Evolutionary conservation across 345 rosid genomes (phyloP).

Genomic region (Eucalyptus pauciflora): DNA sequence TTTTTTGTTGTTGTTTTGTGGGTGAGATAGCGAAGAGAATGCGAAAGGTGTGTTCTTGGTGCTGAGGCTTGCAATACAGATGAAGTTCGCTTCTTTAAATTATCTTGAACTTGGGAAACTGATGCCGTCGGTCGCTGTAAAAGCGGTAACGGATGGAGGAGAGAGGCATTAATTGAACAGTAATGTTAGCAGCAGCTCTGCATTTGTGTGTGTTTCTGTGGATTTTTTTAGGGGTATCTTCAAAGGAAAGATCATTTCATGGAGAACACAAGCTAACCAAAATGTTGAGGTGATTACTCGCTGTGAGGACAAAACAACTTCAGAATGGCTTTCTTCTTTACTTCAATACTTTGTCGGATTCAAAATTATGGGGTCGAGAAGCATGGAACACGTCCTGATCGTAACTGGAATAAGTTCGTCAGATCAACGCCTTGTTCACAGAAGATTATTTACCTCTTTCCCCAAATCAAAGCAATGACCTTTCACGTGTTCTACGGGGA

Average conservation of each 20-base stretch:
- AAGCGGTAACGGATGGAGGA: not conserved
- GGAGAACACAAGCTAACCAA: not conserved
- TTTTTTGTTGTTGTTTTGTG: not conserved
- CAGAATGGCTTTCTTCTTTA: not conserved
- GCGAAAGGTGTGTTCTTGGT: not conserved
- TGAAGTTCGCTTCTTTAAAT: not conserved
- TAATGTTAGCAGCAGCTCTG: not conserved
- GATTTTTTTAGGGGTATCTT: not conserved
- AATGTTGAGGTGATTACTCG: not conserved
- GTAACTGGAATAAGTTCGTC: not conserved
- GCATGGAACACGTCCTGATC: not conserved
- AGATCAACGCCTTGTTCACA: not conserved
- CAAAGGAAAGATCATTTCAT: not conserved
- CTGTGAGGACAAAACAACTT: not conserved
- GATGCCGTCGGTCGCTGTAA: not conserved
- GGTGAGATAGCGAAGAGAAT: not conserved
- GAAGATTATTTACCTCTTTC: not conserved
- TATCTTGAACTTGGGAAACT: not conserved
- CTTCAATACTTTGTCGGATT: not conserved
- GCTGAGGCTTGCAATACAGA: not conserved
- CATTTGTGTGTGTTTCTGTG: not conserved
- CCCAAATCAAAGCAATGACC: not conserved
- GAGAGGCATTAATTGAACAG: not conserved
- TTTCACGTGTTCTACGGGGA: rapidly evolving
- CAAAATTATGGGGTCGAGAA: not conserved